These are phyloP conservation scores for Aspergillus funiculosus DNA, from an alignment of 495 filamentous ascomycete species.

Conservation along the genomic window DNA sequence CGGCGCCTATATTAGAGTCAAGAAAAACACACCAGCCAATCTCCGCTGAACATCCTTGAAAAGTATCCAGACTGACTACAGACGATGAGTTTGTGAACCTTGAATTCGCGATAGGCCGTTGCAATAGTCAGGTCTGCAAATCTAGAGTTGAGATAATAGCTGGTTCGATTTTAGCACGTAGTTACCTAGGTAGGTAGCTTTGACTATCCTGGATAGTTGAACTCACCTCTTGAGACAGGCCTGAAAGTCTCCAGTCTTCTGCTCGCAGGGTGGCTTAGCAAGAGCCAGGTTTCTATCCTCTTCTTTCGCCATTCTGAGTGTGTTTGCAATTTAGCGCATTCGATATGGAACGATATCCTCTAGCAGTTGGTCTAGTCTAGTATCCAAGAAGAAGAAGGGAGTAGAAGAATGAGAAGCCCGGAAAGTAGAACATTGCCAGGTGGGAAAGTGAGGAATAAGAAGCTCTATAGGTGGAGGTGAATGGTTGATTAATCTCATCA, in stretches of 20 bases:
- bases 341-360: too few relatives aligned
- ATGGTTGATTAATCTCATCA: too few relatives aligned
- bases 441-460: too few relatives aligned
- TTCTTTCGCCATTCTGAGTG: background rate
- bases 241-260: background rate
- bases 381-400: too few relatives aligned
- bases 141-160: constrained; percentile 13
- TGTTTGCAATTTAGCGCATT: background rate
- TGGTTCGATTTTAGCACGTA: background rate
- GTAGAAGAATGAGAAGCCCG: too few relatives aligned
- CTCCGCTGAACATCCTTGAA: constrained; percentile 23
- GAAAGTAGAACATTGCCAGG: too few relatives aligned
- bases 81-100: constrained; percentile 34
- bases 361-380: too few relatives aligned
- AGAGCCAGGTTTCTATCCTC: background rate
- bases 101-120: constrained; percentile 28
- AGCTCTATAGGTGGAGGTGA: too few relatives aligned
- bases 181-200: too few relatives aligned
- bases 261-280: background rate
- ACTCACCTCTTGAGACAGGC: constrained; percentile 1
- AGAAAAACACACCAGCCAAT: constrained; percentile 28
- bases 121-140: constrained; percentile 37
- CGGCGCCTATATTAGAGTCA: background rate
- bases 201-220: too few relatives aligned
- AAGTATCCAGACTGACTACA: constrained; percentile 39